Evolutionary conservation across 2,329 filamentous ascomycete genomes (phyloP).

Genomic region (Colletotrichum phormii): DNA sequence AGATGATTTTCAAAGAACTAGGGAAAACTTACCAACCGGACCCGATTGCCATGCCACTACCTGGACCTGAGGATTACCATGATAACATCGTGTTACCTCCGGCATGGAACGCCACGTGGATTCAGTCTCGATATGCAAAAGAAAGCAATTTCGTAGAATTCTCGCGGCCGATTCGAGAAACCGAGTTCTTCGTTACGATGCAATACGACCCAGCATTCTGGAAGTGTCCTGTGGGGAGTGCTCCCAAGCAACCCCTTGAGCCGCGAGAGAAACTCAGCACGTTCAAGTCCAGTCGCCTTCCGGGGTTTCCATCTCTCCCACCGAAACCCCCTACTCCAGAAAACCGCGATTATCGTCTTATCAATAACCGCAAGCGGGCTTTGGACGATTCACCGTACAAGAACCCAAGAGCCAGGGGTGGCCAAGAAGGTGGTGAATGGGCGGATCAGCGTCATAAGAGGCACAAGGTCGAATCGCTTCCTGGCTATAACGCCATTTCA

Average conservation of each 20-base stretch:
- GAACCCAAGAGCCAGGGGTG: not conserved
- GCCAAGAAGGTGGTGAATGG: constrained; percentile 6
- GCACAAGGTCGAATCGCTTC: constrained; percentile 14
- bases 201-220: constrained; percentile 58
- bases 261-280: constrained; percentile 14
- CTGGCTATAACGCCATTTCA: constrained; percentile 1
- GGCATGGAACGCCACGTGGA: constrained; percentile 54
- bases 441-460: constrained; percentile 20
- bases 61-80: constrained; percentile 49
- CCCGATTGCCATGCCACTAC: constrained; percentile 59
- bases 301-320: constrained; percentile 29
- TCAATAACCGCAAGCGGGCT: constrained; percentile 22
- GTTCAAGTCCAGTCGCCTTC: constrained; percentile 30
- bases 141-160: constrained; percentile 57
- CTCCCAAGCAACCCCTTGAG: constrained; percentile 3
- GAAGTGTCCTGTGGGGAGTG: constrained; percentile 22
- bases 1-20: constrained; percentile 51
- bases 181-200: constrained; percentile 52
- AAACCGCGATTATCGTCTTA: constrained; percentile 10
- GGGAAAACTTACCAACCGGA: constrained; percentile 52
- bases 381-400: constrained; percentile 29
- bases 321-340: constrained; percentile 30
- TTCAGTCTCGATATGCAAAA: constrained; percentile 58
- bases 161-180: constrained; percentile 53
- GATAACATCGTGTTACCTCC: constrained; percentile 59